Evolutionary conservation across 2,329 filamentous ascomycete species (phyloP).

Genomic region (Chrysoporthe puriensis): DNA sequence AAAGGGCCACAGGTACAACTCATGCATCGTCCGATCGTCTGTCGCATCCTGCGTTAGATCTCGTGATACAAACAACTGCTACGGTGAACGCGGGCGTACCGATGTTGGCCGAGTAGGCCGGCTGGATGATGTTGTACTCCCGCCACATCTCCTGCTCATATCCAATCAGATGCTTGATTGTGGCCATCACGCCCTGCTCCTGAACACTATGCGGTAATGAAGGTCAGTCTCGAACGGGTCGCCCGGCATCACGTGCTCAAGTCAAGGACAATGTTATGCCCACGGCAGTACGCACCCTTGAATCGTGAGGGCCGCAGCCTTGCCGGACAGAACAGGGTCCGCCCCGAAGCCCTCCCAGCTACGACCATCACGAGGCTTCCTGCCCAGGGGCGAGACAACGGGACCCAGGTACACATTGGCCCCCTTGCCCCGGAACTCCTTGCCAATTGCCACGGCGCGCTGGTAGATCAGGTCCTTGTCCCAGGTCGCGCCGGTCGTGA

Average conservation of each 20-base stretch:
- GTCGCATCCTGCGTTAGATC: not conserved
- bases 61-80: constrained; percentile 36
- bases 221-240: constrained; percentile 5
- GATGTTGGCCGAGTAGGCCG: constrained; percentile 61
- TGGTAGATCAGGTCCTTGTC: constrained; percentile 73
- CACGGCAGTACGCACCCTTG: constrained; percentile 52
- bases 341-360: constrained; percentile 77
- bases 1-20: constrained; percentile 80
- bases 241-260: not conserved
- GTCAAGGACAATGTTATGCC: not conserved
- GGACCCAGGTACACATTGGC: constrained; percentile 73
- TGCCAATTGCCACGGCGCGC: constrained; percentile 68
- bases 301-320: constrained; percentile 72
- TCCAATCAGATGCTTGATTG: constrained; percentile 75
- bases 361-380: constrained; percentile 72
- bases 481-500: constrained; percentile 75
- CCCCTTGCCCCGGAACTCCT: constrained; percentile 75
- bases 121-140: constrained; percentile 57
- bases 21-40: constrained; percentile 75
- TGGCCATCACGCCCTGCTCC: constrained; percentile 79
- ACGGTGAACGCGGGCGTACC: constrained; percentile 52
- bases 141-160: constrained; percentile 73
- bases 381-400: constrained; percentile 70
- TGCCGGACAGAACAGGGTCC: constrained; percentile 72
- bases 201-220: constrained; percentile 58